Percentiles rank a stretch among this genome's conserved stretches.
Evolutionary conservation across 2,329 filamentous ascomycete species (phyloP).

Genomic region (Penicillium sp.): DNA sequence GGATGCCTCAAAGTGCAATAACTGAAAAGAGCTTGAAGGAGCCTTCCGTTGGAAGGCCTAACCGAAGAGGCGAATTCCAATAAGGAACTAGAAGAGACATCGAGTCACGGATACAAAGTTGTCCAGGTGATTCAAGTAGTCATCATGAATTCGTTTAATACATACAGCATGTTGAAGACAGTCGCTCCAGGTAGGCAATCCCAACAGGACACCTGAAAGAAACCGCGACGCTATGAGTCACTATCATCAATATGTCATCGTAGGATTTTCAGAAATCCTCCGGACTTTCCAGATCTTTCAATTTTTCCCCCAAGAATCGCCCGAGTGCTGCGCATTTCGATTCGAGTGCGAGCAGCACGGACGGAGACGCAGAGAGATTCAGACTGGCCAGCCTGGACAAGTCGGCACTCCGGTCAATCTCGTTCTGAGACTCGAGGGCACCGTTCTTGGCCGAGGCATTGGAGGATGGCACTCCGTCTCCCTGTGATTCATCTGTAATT

Average conservation of each 20-base stretch:
- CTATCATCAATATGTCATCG: neutral
- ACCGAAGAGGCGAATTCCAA: too few species aligned
- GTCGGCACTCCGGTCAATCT: constrained; percentile 44
- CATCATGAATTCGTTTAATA: constrained; percentile 12
- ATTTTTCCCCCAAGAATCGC: constrained; percentile 42
- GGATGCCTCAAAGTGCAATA: too few species aligned
- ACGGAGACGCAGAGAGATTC: constrained; percentile 41
- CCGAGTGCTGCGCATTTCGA: constrained; percentile 46
- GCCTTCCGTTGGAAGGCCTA: too few species aligned
- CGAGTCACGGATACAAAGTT: neutral
- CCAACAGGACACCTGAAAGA: neutral
- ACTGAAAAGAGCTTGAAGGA: too few species aligned
- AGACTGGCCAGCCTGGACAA: constrained; percentile 41
- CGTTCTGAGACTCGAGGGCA: constrained; percentile 37
- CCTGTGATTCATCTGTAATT: constrained; percentile 12
- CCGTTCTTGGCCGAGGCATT: constrained; percentile 23
- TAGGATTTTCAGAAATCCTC: constrained; percentile 40
- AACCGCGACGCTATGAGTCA: neutral
- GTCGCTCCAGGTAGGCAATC: neutral
- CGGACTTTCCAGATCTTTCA: constrained; percentile 43
- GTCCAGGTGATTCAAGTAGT: neutral
- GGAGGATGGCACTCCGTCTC: constrained; percentile 11
- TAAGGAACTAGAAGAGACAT: too few species aligned
- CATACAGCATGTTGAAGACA: neutral
- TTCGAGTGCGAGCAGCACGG: constrained; percentile 44